These are phyloP conservation scores for Elsinoe ampelina DNA, from an alignment of 2,329 filamentous ascomycete species.

Conservation along the genomic window DNA sequence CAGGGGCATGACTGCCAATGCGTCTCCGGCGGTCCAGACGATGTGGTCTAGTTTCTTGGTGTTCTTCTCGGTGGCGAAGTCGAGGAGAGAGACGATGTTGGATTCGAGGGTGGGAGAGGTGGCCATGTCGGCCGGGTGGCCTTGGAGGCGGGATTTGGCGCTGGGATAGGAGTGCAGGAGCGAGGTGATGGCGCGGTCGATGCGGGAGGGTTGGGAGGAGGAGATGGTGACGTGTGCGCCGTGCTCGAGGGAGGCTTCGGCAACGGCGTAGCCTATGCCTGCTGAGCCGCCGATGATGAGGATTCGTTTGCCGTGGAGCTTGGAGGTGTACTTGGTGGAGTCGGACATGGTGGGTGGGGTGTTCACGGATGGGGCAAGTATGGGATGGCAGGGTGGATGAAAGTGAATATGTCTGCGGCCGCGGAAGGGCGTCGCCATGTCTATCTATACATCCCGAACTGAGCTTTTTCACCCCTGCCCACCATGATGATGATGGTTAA, in stretches of 20 bases:
- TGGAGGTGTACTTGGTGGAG: conserved; percentile 39
- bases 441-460: not conserved
- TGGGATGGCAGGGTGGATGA: too few relatives aligned
- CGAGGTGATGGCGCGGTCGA: conserved; percentile 38
- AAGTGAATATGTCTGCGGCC: too few relatives aligned
- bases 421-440: too few relatives aligned
- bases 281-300: conserved; percentile 55
- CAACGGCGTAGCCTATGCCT: conserved; percentile 54
- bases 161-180: conserved; percentile 39
- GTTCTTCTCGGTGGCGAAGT: conserved; percentile 25
- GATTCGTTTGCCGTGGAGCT: conserved; percentile 39
- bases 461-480: not conserved
- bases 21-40: conserved; percentile 47
- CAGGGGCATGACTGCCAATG: conserved; percentile 34
- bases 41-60: conserved; percentile 45
- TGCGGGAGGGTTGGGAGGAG: conserved; percentile 45
- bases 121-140: conserved; percentile 42
- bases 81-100: conserved; percentile 40
- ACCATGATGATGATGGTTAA: not conserved
- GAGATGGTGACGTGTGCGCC: conserved; percentile 51
- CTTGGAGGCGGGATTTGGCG: conserved; percentile 31
- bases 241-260: conserved; percentile 47
- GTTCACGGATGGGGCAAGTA: not conserved
- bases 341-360: conserved; percentile 28
- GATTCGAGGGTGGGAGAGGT: conserved; percentile 37